Percentiles rank a stretch among this genome's conserved stretches.
Conservation (phyloP, 495 filamentous ascomycete genomes). For the Penicillium canariense region DNA sequence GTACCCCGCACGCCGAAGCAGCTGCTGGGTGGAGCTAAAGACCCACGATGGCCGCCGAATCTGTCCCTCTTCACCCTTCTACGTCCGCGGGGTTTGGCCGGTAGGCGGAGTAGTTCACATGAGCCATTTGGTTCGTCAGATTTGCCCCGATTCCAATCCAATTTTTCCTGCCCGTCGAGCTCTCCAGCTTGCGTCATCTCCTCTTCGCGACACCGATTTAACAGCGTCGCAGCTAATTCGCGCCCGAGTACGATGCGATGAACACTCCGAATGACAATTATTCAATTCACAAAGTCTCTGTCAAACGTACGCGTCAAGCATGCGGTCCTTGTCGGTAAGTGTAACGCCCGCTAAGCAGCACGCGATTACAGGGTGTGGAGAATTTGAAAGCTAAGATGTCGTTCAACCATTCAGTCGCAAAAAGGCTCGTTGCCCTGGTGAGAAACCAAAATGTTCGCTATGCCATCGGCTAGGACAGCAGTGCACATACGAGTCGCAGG, state of each 20-base stretch:
- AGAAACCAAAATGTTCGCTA: conserved; percentile 38
- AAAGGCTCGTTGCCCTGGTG: conserved; percentile 43
- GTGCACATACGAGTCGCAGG: conserved; percentile 32
- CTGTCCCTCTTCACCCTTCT: not conserved
- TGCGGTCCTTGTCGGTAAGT: conserved; percentile 40
- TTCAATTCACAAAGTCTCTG: conserved; percentile 29
- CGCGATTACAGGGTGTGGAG: not conserved
- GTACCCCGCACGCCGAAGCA: not conserved
- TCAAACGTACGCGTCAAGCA: conserved; percentile 39
- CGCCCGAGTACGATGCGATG: conserved; percentile 23
- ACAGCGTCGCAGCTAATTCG: not conserved
- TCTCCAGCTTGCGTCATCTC: not conserved
- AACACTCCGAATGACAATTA: conserved; percentile 26
- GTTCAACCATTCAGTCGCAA: conserved; percentile 27
- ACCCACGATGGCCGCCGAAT: not conserved
- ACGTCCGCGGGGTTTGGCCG: not conserved
- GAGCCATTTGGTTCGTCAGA: not conserved
- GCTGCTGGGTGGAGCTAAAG: not conserved
- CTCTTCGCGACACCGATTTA: not conserved
- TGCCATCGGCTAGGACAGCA: conserved; percentile 35
- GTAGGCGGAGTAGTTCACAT: not conserved
- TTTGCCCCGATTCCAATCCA: not conserved
- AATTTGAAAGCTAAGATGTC: conserved; percentile 2
- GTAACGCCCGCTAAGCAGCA: not conserved
- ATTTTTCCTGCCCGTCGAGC: not conserved